Conservation (phyloP, 441 rosid genomes). For the Jatropha multifida region DNA sequence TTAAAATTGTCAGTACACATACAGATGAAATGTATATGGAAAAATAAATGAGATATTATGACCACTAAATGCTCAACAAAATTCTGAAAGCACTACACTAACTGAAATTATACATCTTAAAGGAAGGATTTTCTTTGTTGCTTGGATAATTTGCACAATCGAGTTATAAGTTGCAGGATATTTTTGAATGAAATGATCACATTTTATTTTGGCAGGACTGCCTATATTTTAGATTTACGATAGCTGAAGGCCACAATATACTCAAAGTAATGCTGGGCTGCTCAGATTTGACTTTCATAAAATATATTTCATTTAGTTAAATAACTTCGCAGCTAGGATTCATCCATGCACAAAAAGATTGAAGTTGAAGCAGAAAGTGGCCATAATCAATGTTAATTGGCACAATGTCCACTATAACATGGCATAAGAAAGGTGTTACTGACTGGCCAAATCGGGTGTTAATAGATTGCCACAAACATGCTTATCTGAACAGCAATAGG, state of each 20-base stretch:
- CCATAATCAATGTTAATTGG: neutral
- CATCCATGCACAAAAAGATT: neutral
- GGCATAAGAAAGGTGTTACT: neutral
- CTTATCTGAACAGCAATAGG: neutral
- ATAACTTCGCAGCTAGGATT: neutral
- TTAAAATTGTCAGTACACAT: neutral
- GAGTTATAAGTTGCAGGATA: neutral
- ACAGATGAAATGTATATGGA: neutral
- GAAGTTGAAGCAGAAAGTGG: neutral
- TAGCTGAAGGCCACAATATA: neutral
- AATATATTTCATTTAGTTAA: conserved; percentile 1
- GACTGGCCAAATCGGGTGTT: neutral
- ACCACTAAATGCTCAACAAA: neutral
- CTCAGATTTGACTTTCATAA: neutral
- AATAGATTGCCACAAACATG: neutral
- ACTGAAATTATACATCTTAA: neutral
- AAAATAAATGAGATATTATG: neutral
- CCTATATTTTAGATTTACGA: neutral
- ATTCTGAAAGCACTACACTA: neutral
- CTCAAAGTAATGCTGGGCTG: neutral
- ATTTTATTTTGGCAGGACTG: neutral
- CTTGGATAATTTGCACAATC: neutral
- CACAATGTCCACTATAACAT: neutral
- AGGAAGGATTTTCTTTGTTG: neutral
- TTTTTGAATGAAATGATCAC: neutral